Evolutionary conservation across 441 rosid species (phyloP).

Genomic region (Hura crepitans): DNA sequence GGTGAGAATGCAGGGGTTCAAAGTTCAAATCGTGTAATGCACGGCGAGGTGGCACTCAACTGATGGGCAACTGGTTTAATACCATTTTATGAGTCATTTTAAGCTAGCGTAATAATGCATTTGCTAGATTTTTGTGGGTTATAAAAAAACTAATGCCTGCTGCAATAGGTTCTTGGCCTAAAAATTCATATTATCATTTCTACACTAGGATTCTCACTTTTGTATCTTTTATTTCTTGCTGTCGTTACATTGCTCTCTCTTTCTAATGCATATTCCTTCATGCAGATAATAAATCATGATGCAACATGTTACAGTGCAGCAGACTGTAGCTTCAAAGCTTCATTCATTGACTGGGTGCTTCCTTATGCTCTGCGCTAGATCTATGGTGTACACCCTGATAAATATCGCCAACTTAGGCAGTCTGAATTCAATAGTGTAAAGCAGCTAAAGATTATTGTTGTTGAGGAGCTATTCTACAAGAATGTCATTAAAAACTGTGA

Average conservation of each 20-base stretch:
- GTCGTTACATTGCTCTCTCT: not conserved
- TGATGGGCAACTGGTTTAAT: not conserved
- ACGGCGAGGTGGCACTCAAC: not conserved
- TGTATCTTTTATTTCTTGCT: not conserved
- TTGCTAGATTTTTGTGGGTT: not conserved
- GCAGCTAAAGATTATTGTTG: slow-evolving; percentile 53
- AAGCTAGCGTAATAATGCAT: not conserved
- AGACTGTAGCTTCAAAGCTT: slow-evolving; percentile 48
- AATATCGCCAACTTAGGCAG: slow-evolving; percentile 50
- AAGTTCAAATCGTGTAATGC: not conserved
- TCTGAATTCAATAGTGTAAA: slow-evolving; percentile 46
- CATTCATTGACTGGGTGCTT: slow-evolving; percentile 80
- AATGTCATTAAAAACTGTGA: slow-evolving; percentile 52
- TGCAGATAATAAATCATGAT: slow-evolving; percentile 76
- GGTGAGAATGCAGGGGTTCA: not conserved
- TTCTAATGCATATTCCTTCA: slow-evolving; percentile 14
- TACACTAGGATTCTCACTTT: not conserved
- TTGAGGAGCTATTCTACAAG: slow-evolving; percentile 61
- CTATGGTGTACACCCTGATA: slow-evolving; percentile 49
- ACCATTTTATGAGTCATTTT: not conserved
- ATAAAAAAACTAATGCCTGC: not conserved
- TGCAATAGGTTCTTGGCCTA: not conserved
- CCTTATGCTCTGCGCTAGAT: slow-evolving; percentile 93
- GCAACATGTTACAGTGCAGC: slow-evolving; percentile 53
- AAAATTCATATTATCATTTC: not conserved